phyloP scores from a whole-genome alignment of 139 green algal genomes.

The Closterium sp. region DNA sequence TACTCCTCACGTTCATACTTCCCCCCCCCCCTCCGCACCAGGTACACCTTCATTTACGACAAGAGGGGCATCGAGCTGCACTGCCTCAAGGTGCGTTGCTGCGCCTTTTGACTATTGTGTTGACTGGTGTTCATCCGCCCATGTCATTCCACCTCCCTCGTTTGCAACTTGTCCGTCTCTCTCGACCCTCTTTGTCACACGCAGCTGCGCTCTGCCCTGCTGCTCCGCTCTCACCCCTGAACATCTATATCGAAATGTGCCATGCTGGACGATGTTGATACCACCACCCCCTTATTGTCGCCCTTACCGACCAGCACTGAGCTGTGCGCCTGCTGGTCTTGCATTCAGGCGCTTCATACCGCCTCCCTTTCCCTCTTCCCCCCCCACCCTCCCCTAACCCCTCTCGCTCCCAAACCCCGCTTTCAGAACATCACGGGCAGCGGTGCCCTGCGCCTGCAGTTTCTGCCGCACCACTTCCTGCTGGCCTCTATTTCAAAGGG shows the following conservation, averaged over 20 bases:
- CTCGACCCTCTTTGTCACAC: too few relatives aligned
- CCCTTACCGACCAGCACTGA: too few relatives aligned
- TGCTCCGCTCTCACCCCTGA: neutral
- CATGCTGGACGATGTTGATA: too few relatives aligned
- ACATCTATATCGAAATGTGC: too few relatives aligned
- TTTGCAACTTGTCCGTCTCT: too few relatives aligned
- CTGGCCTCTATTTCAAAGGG: slow-evolving; percentile 73
- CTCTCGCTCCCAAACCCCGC: neutral
- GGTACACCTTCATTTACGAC: slow-evolving; percentile 91
- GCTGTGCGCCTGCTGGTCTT: too few relatives aligned
- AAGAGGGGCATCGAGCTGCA: slow-evolving; percentile 95
- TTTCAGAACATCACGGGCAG: neutral
- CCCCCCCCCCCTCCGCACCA: neutral
- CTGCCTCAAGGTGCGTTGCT: slow-evolving; percentile 72
- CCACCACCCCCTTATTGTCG: too few relatives aligned
- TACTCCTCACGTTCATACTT: too few relatives aligned
- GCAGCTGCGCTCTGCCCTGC: too few relatives aligned
- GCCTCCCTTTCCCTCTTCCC: neutral
- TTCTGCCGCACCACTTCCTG: slow-evolving; percentile 96
- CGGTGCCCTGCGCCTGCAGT: slow-evolving; percentile 64
- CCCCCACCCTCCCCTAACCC: neutral
- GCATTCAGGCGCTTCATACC: neutral
- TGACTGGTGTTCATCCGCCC: neutral
- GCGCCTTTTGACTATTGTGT: too few relatives aligned
- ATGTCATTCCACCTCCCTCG: too few relatives aligned